phyloP scores from a whole-genome alignment of 129 eudicot species.

The Pseudognaphalium luteoalbum region DNA sequence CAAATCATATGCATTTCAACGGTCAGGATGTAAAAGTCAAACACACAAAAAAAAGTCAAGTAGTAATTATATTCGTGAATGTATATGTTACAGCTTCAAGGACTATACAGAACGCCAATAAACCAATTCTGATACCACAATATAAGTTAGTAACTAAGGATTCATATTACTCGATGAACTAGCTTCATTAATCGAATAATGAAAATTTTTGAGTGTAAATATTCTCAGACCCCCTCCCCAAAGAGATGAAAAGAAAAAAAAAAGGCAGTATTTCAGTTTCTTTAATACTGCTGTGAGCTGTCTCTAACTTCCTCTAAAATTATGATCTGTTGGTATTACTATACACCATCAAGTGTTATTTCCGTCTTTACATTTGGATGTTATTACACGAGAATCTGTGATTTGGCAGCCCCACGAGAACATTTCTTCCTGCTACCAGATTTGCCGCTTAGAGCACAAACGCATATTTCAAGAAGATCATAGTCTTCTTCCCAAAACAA shows the following conservation, averaged over 20 bases:
- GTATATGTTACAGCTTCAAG: slow-evolving; percentile 17
- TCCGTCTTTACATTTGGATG: slow-evolving; percentile 10
- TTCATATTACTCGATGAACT: slow-evolving; percentile 25
- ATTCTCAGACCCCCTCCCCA: background rate
- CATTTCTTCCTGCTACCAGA: slow-evolving; percentile 61
- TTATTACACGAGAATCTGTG: slow-evolving; percentile 81
- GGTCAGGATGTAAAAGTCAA: background rate
- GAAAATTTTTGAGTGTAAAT: slow-evolving; percentile 22
- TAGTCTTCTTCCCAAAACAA: slow-evolving; percentile 94
- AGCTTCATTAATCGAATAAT: slow-evolving; percentile 30
- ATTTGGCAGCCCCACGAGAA: slow-evolving; percentile 80
- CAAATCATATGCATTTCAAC: background rate
- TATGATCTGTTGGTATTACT: slow-evolving; percentile 21
- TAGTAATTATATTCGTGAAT: slow-evolving; percentile 1
- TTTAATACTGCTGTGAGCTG: slow-evolving; percentile 22
- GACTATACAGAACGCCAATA: slow-evolving; percentile 12
- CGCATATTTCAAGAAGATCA: slow-evolving; percentile 86
- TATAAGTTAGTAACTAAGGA: slow-evolving; percentile 13
- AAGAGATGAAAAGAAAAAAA: background rate
- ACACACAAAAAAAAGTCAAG: slow-evolving; percentile 10
- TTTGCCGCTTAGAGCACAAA: slow-evolving; percentile 66
- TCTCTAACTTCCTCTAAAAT: slow-evolving; percentile 19
- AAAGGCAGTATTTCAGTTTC: background rate
- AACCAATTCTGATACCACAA: slow-evolving; percentile 2
- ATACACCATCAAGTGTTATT: slow-evolving; percentile 31